Base-by-base conservation (phyloP, 2,329 filamentous ascomycete genomes). In the Ceratocystis lukuohia region DNA sequence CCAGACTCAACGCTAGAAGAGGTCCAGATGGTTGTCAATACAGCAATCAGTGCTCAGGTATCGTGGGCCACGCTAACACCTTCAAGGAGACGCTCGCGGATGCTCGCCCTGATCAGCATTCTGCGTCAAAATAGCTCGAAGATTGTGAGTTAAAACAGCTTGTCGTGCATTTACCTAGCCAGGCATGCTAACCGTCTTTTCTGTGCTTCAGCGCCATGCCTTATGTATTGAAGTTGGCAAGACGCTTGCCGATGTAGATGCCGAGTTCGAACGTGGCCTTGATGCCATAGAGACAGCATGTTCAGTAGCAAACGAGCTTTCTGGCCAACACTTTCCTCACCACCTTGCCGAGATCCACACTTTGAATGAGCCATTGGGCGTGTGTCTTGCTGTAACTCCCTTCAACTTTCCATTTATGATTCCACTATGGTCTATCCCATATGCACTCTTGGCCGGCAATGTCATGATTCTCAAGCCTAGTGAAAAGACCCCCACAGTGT, bases 301-400 rank as follows among this genome's bases (percentile, higher is more conserved):
- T 28, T 66, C 65, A 2, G 48, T 69, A 17, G 61, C 59, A 12
- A 66, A 65, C 50, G 68, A 70, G 25, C 66, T 67, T 15, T 33
- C 33, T 33, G 70, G 70, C 20, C 67, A 62, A 17, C 56, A 65
- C 44, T 48, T 53, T 41, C 44, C 62, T 6, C 62, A 66, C 17
- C 37, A 41, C 2, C 48, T 56, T 12, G 63, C 61, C 20, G 53
- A 70, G 30, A 69, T 66, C 2, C 62, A 69, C 56, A 71, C 70
- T 2, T 48, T 70, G 20, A 64, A 70, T 10, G 79, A 83, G 71
- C 81, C 80, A 1, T 48, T 68, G 45, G 80, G 80, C 8, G 80
- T 82, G 1, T 78, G 77, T 0, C 82, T 77, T 0, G 75, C 75
- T 15, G 85, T 86, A 64, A 82, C 84, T 61, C 82, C 82, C 0